phyloP scores from a whole-genome alignment of 345 rosid genomes.

The Carallia pectinifolia region DNA sequence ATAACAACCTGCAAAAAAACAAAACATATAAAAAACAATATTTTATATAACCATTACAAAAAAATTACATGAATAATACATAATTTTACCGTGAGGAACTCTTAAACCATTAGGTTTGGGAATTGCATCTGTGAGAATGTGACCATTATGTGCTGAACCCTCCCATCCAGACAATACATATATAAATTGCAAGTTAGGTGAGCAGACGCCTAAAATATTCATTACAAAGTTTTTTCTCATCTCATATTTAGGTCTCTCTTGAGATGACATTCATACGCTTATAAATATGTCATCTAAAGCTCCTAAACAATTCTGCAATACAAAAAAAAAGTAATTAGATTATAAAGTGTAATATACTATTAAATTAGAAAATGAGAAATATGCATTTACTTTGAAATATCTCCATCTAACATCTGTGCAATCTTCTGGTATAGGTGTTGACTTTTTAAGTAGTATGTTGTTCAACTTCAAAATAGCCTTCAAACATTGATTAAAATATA shows the following conservation, averaged over 20 bases:
- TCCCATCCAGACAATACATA: no score
- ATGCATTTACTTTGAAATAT: no score
- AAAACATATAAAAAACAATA: no score
- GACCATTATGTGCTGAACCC: background rate
- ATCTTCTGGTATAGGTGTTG: background rate
- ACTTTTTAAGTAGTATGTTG: background rate
- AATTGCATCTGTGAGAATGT: background rate
- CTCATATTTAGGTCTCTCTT: no score
- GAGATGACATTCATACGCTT: background rate
- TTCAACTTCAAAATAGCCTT: background rate
- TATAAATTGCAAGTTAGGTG: no score
- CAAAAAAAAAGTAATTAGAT: background rate
- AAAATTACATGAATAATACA: no score
- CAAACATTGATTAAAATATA: background rate
- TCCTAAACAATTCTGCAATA: slow-evolving; percentile 2
- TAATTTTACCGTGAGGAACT: background rate
- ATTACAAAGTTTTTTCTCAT: no score
- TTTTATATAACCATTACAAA: no score
- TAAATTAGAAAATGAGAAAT: background rate
- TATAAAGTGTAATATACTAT: background rate
- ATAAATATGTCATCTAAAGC: background rate
- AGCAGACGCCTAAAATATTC: no score
- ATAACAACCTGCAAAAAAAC: no score
- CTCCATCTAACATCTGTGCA: no score
- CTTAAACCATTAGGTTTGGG: background rate